Evolutionary conservation across 495 filamentous ascomycete species (phyloP).

Genomic region (Penicillium arizonense): DNA sequence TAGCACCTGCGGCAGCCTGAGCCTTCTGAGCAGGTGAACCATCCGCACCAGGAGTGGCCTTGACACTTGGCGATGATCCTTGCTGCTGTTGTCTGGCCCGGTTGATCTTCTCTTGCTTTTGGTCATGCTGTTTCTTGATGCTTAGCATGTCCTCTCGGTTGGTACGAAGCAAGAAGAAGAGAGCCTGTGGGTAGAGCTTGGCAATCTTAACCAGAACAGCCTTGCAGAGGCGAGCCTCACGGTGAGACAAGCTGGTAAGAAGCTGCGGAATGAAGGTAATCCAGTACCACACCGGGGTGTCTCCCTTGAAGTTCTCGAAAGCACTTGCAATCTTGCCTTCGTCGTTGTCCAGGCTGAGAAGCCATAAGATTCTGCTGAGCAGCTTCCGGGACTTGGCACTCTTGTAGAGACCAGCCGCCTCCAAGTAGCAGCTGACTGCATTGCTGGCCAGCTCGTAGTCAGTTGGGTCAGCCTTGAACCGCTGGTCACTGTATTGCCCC

Average conservation of each 20-base stretch:
- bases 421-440: constrained; percentile 92
- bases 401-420: constrained; percentile 94
- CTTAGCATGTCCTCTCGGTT: constrained; percentile 90
- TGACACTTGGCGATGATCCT: constrained; percentile 47
- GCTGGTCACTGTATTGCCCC: constrained; percentile 95
- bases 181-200: constrained; percentile 87
- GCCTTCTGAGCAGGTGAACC: constrained; percentile 43
- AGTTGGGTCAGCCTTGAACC: constrained; percentile 84
- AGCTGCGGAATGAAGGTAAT: constrained; percentile 98
- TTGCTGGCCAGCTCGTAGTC: constrained; percentile 80
- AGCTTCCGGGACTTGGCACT: constrained; percentile 94
- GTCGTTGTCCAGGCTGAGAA: constrained; percentile 88
- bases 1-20: constrained; percentile 27
- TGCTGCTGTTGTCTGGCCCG: constrained; percentile 37
- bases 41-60: constrained; percentile 55
- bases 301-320: constrained; percentile 93
- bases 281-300: constrained; percentile 98
- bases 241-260: constrained; percentile 81
- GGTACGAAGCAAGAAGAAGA: constrained; percentile 92
- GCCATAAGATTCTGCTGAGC: constrained; percentile 93
- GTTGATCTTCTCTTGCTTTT: constrained; percentile 65
- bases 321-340: constrained; percentile 75
- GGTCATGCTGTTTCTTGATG: constrained; percentile 85
- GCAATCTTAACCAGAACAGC: constrained; percentile 87
- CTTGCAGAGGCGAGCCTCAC: constrained; percentile 83